Evolutionary conservation across 1,284 basidiomycete species (phyloP).

Genomic region (Ceratobasidium sp.): DNA sequence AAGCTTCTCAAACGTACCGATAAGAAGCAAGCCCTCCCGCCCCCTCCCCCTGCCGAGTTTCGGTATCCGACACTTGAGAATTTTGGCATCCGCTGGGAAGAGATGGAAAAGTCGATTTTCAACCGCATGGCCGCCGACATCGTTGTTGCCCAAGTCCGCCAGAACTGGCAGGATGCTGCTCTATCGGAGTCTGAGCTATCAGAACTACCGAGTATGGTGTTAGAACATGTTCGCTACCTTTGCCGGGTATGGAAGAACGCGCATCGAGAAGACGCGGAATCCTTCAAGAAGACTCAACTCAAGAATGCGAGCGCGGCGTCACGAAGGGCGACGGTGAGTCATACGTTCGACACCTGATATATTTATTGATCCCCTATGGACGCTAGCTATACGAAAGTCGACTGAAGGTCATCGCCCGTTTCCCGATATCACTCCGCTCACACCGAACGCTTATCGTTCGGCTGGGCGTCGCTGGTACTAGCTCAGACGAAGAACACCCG

Average conservation of each 20-base stretch:
- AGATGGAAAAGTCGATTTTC: neutral
- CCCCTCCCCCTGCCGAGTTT: neutral
- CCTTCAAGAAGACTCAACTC: neutral
- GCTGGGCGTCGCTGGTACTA: neutral
- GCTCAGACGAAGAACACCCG: slow-evolving; percentile 10
- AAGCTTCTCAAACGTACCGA: too few species aligned
- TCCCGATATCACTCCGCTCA: neutral
- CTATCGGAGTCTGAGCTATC: neutral
- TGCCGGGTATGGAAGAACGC: neutral
- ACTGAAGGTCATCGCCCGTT: neutral
- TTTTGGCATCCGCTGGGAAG: slow-evolving; percentile 1
- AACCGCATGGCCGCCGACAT: neutral
- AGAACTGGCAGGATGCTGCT: neutral
- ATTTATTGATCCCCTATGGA: too few species aligned
- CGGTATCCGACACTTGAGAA: neutral
- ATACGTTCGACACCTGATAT: too few species aligned
- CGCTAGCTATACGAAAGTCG: neutral
- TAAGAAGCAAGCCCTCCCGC: neutral
- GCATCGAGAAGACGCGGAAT: neutral
- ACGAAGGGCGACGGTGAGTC: neutral
- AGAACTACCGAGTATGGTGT: neutral
- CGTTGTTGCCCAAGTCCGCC: neutral
- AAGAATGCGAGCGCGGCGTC: neutral
- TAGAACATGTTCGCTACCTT: neutral
- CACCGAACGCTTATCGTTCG: neutral